Percentiles rank a stretch among this genome's conserved stretches.
These are phyloP conservation scores for Pleomassaria siparia DNA, from an alignment of 2,329 filamentous ascomycete genomes.

Conservation along the genomic window DNA sequence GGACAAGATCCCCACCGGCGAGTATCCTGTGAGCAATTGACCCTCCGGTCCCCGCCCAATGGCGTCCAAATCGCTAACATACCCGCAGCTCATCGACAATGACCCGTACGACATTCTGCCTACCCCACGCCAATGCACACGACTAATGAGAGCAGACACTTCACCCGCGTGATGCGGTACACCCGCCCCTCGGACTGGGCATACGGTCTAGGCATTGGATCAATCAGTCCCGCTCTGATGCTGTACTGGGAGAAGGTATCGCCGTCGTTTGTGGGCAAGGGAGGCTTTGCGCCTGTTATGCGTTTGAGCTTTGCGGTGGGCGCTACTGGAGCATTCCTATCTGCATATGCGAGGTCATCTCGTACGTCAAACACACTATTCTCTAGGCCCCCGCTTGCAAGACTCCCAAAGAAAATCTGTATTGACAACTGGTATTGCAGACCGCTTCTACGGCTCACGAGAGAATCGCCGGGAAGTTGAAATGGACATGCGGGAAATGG, in stretches of 20 bases:
- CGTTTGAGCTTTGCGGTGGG: constrained; percentile 75
- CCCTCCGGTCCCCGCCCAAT: constrained; percentile 29
- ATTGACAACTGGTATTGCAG: constrained; percentile 49
- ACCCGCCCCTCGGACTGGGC: constrained; percentile 82
- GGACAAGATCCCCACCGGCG: constrained; percentile 76
- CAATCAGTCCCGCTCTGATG: constrained; percentile 73
- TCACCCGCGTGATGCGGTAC: constrained; percentile 87
- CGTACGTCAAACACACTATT: constrained; percentile 59
- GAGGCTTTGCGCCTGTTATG: constrained; percentile 81
- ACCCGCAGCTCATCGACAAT: constrained; percentile 87
- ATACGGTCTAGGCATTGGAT: constrained; percentile 66
- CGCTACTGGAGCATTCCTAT: constrained; percentile 74
- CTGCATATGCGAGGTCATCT: constrained; percentile 80
- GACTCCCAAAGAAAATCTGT: too few relatives aligned
- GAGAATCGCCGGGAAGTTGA: constrained; percentile 92
- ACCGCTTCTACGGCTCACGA: constrained; percentile 91
- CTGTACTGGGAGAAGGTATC: constrained; percentile 79
- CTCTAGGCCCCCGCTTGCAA: not conserved
- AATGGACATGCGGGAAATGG: constrained; percentile 98
- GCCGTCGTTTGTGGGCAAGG: constrained; percentile 80
- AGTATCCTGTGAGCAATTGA: constrained; percentile 75
- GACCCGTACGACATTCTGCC: constrained; percentile 73
- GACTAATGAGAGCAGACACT: constrained; percentile 63
- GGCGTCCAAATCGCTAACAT: constrained; percentile 26
- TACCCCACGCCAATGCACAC: constrained; percentile 13